These are phyloP conservation scores for Cavenderia fasciculata DNA, from an alignment of 78 protist species.

Conservation along the genomic window DNA sequence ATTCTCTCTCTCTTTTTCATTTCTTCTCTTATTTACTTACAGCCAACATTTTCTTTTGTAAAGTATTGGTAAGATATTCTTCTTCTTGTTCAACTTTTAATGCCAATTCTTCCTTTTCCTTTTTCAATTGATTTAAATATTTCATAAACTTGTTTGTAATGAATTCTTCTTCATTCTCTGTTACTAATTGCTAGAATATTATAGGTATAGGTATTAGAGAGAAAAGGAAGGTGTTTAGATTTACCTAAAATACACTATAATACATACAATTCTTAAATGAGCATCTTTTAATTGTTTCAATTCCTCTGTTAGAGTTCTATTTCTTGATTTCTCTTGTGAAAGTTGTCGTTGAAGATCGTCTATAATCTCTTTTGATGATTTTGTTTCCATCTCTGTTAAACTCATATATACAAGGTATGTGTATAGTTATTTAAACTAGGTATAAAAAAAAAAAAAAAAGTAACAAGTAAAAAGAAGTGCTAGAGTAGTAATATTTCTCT, in stretches of 20 bases:
- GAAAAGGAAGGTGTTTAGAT: neutral
- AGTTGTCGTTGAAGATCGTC: slow-evolving; percentile 56
- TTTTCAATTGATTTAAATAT: slow-evolving; percentile 63
- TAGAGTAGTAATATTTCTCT: no score
- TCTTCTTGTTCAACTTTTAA: slow-evolving; percentile 87
- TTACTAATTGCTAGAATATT: slow-evolving; percentile 47
- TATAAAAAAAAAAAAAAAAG: no score
- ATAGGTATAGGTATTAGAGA: neutral
- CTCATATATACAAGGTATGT: no score
- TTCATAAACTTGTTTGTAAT: slow-evolving; percentile 86
- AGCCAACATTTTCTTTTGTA: slow-evolving; percentile 76
- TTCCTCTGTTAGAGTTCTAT: slow-evolving; percentile 34
- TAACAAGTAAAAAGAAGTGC: no score
- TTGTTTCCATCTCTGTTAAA: no score
- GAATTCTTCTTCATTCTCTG: slow-evolving; percentile 88
- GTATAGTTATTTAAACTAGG: no score
- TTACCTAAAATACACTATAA: neutral
- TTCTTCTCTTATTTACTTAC: neutral
- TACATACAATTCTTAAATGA: slow-evolving; percentile 58
- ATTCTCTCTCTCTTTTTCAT: no score
- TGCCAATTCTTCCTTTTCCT: slow-evolving; percentile 81
- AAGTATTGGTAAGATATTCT: slow-evolving; percentile 81
- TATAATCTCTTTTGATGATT: slow-evolving; percentile 39
- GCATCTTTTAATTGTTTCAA: slow-evolving; percentile 41
- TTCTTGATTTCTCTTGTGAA: slow-evolving; percentile 17